A percentile compares a stretch with the other conserved stretches of the same genome.
Conservation (phyloP, 2,329 filamentous ascomycete genomes). For the Beauveria pseudobassiana region DNA sequence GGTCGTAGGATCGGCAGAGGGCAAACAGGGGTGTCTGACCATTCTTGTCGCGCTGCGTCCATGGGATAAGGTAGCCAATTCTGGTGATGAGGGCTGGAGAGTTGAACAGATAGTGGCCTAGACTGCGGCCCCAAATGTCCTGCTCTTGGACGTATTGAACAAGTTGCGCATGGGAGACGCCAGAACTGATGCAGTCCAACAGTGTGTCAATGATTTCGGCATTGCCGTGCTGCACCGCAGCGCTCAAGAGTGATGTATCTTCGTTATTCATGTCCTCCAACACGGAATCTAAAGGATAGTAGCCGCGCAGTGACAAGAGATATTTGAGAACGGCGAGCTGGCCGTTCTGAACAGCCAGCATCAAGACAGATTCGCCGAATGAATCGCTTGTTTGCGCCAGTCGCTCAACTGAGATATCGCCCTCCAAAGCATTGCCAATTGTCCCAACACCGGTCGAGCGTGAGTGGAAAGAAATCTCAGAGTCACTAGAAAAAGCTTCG, state of each 20-base stretch:
- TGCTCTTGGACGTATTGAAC: conserved; percentile 64
- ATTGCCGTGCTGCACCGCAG: conserved; percentile 80
- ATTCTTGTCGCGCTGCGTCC: conserved; percentile 89
- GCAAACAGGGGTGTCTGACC: conserved; percentile 97
- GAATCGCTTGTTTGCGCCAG: conserved; percentile 63
- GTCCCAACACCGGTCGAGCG: conserved; percentile 72
- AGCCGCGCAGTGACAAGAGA: conserved; percentile 66
- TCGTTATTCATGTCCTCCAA: conserved; percentile 84
- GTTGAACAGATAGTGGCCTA: conserved; percentile 95
- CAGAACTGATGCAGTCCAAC: conserved; percentile 60
- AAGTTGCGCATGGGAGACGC: conserved; percentile 48
- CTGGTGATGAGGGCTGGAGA: conserved; percentile 70
- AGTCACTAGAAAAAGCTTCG: conserved; percentile 80
- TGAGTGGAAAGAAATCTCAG: conserved; percentile 75
- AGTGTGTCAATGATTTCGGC: conserved; percentile 67
- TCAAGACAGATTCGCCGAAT: conserved; percentile 74
- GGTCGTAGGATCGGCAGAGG: conserved; percentile 90
- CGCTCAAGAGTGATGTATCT: conserved; percentile 80
- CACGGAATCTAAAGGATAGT: conserved; percentile 64
- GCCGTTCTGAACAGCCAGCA: conserved; percentile 75
- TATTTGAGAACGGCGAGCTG: conserved; percentile 70
- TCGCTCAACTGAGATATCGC: conserved; percentile 76
- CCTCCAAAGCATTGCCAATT: conserved; percentile 65
- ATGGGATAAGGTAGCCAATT: conserved; percentile 73
- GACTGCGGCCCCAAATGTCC: conserved; percentile 79